A percentile compares a stretch with the other conserved stretches of the same genome.
Evolutionary conservation across 169 alveolate genomes (phyloP).

Genomic region (Plasmodium adleri): DNA sequence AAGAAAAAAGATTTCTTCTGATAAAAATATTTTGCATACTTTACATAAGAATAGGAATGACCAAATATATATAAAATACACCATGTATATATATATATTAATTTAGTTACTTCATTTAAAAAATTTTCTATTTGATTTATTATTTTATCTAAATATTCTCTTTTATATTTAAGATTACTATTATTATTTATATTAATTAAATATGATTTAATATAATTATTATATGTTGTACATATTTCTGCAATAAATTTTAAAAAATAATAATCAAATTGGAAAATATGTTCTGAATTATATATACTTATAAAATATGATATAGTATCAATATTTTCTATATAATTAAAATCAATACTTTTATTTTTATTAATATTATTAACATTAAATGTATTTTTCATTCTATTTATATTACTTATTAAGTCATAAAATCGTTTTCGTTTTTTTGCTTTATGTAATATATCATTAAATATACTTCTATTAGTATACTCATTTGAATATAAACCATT

Average conservation of each 20-base stretch:
- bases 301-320: slow-evolving; percentile 65
- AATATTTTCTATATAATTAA: slow-evolving; percentile 44
- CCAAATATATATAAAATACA: slow-evolving; percentile 67
- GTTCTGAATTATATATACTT: slow-evolving; percentile 59
- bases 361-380: slow-evolving; percentile 36
- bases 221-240: slow-evolving; percentile 60
- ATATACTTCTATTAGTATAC: slow-evolving; percentile 40
- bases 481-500: slow-evolving; percentile 7
- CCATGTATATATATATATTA: slow-evolving; percentile 64
- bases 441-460: slow-evolving; percentile 44
- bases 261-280: slow-evolving; percentile 68
- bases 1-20: slow-evolving; percentile 62
- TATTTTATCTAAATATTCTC: slow-evolving; percentile 12
- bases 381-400: slow-evolving; percentile 42
- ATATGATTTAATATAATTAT: slow-evolving; percentile 51
- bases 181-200: slow-evolving; percentile 11
- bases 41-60: slow-evolving; percentile 68
- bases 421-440: slow-evolving; percentile 47
- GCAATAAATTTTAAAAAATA: slow-evolving; percentile 62
- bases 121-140: slow-evolving; percentile 5
- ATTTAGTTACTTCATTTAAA: slow-evolving; percentile 46
- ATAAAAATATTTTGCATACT: slow-evolving; percentile 70
- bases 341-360: slow-evolving; percentile 42
- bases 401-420: slow-evolving; percentile 46
- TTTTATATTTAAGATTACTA: slow-evolving; percentile 6